Conservation (phyloP, 2,329 filamentous ascomycete genomes). For the Curvularia eragrostidis region DNA sequence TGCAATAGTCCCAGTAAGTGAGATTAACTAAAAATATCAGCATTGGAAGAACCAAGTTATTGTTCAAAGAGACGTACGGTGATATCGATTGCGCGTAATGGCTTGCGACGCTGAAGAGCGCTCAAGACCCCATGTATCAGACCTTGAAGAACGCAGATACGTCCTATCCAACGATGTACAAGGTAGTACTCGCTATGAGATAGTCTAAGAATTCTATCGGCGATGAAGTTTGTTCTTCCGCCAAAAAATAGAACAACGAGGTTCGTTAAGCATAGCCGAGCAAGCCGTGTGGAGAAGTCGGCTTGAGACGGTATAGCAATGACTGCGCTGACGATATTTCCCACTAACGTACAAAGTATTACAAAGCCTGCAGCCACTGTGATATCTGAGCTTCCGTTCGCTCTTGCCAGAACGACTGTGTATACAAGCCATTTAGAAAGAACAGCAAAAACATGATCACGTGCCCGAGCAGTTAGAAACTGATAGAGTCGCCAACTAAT, state of each 20-base stretch:
- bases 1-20: neutral
- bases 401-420: neutral
- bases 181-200: constrained; percentile 1
- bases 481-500: constrained; percentile 2
- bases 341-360: neutral
- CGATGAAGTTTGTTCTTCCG: neutral
- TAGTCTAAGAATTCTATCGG: neutral
- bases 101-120: neutral
- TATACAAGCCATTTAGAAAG: constrained; percentile 2
- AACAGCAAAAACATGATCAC: neutral
- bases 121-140: neutral
- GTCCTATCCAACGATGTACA: constrained; percentile 16
- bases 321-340: neutral
- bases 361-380: neutral
- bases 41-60: too few relatives aligned
- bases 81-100: neutral
- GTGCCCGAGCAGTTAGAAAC: neutral
- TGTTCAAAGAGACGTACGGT: neutral
- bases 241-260: constrained; percentile 1
- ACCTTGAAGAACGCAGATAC: constrained; percentile 2
- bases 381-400: constrained; percentile 1
- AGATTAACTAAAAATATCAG: too few relatives aligned
- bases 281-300: constrained; percentile 1
- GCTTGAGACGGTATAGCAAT: neutral
- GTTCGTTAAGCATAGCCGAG: neutral